Base-by-base conservation (phyloP, 2,329 filamentous ascomycete species). In the Fusarium equiseti region DNA sequence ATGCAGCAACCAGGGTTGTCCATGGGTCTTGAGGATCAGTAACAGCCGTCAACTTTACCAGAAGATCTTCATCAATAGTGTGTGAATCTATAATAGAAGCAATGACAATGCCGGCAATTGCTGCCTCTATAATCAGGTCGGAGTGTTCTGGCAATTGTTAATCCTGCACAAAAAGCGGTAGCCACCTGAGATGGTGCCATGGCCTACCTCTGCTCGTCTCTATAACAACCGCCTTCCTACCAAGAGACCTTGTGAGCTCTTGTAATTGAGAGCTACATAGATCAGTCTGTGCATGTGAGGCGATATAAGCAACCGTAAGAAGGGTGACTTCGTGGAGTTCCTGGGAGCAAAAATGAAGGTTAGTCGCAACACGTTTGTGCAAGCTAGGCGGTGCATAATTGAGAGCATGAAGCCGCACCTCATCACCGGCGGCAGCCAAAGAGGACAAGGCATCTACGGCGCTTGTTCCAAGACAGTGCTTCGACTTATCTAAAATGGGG, bases 11-110 rank as follows among this genome's bases (percentile, higher is more conserved):
- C 2, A 60, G 18, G 2, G 80, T 82, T 6, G 81, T 81, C 83
- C 83, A 85, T n/a, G 75, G 63, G 35, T 81, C 79, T 6, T 48
- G 46, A 8, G 67, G 15, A 45, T 82, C 70, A 15, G 77, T 79
- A 51, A 79, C 77, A 5, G 80, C 75, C 18, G 77, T 71, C 15
- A 81, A 35, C 35, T 70, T 72, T 24, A 83, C 56, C 6, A 84
- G 75, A 31, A 66, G 59, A 43, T 57, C 46, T 20, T 69, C 68
- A 12, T 73, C 62, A 6, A 75, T 56, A 12, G 12, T 8, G 8
- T 56, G 24, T 3, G 53, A 46, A 18, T 55, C 43, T 15, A 11
- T 32, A 15, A 67, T 68, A 8, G 68, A 67, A 11, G 82, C 62
- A 5, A 76, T 31, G 4, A 62, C 40, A 5, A 83, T 63, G 38